phyloP scores from a whole-genome alignment of 768 basidiomycete genomes.

The Nidula microcarpa region DNA sequence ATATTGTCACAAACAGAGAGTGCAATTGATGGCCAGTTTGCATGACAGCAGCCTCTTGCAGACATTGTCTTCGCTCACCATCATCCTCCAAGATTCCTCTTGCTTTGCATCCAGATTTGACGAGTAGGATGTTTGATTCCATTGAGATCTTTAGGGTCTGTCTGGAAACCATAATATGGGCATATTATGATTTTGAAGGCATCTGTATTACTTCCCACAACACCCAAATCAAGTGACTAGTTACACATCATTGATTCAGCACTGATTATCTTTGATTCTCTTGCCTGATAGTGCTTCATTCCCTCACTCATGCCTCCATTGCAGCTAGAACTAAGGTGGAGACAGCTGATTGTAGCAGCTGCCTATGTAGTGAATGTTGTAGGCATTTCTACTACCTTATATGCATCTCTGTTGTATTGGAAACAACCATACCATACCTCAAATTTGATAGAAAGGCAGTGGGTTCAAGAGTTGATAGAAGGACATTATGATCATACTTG shows the following conservation, averaged over 20 bases:
- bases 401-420: constrained; percentile 4
- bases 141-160: background rate
- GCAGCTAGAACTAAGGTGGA: background rate
- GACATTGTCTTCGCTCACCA: constrained; percentile 37
- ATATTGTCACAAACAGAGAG: constrained; percentile 35
- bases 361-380: constrained; percentile 3
- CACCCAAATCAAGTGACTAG: too few species aligned
- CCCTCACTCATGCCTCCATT: background rate
- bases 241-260: background rate
- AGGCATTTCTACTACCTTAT: constrained; percentile 2
- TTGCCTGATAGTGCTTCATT: too few species aligned
- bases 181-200: background rate
- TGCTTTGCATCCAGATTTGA: too few species aligned
- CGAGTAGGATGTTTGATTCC: too few species aligned
- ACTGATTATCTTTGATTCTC: background rate
- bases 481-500: constrained; percentile 10
- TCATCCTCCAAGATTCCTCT: constrained; percentile 46
- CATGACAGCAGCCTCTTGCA: constrained; percentile 35
- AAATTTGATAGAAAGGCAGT: constrained; percentile 6
- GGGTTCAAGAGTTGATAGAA: constrained; percentile 14
- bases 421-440: constrained; percentile 13
- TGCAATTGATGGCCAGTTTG: constrained; percentile 29
- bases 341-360: background rate
- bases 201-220: background rate
- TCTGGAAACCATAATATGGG: background rate